These are phyloP conservation scores for Tilletia caries DNA, from an alignment of 1,284 basidiomycete species.

Conservation along the genomic window DNA sequence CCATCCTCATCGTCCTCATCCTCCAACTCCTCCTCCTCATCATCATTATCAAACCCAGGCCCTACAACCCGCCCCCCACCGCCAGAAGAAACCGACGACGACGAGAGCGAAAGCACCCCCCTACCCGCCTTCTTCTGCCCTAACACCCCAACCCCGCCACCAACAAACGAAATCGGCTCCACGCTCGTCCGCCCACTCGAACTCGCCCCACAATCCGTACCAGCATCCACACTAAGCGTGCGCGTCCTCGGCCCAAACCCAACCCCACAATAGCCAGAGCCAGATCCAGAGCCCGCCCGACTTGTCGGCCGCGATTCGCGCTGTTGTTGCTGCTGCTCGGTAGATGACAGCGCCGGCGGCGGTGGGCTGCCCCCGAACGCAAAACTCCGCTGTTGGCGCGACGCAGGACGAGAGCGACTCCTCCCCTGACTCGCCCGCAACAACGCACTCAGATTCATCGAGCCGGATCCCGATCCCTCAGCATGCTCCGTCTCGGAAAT, in stretches of 20 bases:
- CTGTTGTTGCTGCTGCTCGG: neutral
- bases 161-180: neutral
- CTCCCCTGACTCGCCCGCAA: neutral
- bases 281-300: neutral
- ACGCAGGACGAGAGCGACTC: neutral
- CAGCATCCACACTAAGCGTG: neutral
- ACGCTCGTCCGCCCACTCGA: neutral
- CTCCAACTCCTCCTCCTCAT: slow-evolving; percentile 31
- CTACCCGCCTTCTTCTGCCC: too few species aligned
- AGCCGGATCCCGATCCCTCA: neutral
- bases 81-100: too few species aligned
- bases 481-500: neutral
- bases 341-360: neutral
- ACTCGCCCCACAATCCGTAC: too few species aligned
- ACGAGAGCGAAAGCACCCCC: too few species aligned
- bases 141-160: slow-evolving; percentile 24
- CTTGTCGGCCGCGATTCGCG: neutral
- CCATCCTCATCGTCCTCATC: slow-evolving; percentile 20
- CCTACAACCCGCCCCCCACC: neutral
- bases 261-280: neutral
- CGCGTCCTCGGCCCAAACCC: neutral
- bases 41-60: slow-evolving; percentile 19
- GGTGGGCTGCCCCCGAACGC: neutral
- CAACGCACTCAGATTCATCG: neutral
- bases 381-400: neutral